Evolutionary conservation across 2,329 filamentous ascomycete genomes (phyloP).

Genomic region (Talaromyces pinophilus): DNA sequence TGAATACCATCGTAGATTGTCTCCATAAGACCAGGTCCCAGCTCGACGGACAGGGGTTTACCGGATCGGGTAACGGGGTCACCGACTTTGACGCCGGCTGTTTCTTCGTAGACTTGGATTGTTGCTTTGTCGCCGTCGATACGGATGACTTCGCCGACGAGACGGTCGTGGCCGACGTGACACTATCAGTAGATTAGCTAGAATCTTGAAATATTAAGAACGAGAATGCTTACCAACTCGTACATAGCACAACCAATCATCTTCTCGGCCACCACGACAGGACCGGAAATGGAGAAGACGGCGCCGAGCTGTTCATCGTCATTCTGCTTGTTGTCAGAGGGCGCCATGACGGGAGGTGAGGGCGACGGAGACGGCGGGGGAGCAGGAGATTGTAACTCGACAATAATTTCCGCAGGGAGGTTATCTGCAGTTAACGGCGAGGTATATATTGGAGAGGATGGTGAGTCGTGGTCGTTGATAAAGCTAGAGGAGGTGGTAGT

Average conservation of each 20-base stretch:
- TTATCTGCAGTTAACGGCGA: neutral
- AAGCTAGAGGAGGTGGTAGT: neutral
- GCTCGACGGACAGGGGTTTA: conserved; percentile 95
- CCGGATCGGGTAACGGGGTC: conserved; percentile 88
- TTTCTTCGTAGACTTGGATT: conserved; percentile 99
- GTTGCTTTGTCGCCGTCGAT: conserved; percentile 94
- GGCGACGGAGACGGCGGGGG: conserved; percentile 9
- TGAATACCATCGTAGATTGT: conserved; percentile 99
- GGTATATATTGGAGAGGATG: neutral
- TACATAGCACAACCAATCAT: conserved; percentile 99
- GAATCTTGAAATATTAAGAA: neutral
- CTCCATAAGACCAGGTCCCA: conserved; percentile 94
- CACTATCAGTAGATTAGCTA: conserved; percentile 56
- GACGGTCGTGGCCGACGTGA: conserved; percentile 84
- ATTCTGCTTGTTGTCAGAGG: conserved; percentile 48
- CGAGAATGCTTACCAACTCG: conserved; percentile 70
- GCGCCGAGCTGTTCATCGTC: conserved; percentile 61
- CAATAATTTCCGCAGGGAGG: conserved; percentile 1
- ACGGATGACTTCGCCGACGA: conserved; percentile 97
- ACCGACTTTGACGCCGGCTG: conserved; percentile 92
- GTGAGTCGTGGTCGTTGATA: neutral
- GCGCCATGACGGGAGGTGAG: conserved; percentile 42
- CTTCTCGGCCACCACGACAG: conserved; percentile 94
- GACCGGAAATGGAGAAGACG: conserved; percentile 74
- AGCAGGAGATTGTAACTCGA: conserved; percentile 3